These are phyloP conservation scores for Saturnispora saitoi DNA, from an alignment of 805 yeast species.

Conservation along the genomic window DNA sequence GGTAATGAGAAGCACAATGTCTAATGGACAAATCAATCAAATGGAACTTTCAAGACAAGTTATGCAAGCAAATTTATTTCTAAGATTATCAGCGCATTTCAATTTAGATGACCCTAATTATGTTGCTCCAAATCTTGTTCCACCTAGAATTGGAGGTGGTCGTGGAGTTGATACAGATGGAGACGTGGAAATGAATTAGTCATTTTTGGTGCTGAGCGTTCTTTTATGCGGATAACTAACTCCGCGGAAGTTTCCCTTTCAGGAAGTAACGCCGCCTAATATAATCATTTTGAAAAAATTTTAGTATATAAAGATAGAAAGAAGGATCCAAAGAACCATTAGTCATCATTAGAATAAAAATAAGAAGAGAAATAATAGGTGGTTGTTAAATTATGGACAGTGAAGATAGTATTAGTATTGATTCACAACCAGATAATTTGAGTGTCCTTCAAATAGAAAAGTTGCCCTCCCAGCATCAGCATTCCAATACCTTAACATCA, in stretches of 20 bases:
- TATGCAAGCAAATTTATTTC: slow-evolving; percentile 7
- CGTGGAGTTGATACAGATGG: slow-evolving; percentile 43
- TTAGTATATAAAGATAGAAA: not conserved
- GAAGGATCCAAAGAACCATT: not conserved
- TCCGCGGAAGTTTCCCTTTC: not conserved
- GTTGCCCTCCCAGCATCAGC: not conserved
- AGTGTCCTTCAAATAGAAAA: not conserved
- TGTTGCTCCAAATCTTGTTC: slow-evolving; percentile 4
- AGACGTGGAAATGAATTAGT: not conserved
- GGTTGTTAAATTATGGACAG: not conserved
- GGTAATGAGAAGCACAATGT: slow-evolving; percentile 3
- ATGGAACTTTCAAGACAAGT: slow-evolving; percentile 7
- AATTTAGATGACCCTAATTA: slow-evolving; percentile 5
- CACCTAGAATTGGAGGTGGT: slow-evolving; percentile 27
- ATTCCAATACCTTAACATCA: not conserved
- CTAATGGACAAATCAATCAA: slow-evolving; percentile 8
- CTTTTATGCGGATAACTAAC: not conserved
- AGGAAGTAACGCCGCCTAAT: not conserved
- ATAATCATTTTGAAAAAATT: not conserved
- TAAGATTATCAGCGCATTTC: slow-evolving; percentile 7
- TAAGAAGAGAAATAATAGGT: no score
- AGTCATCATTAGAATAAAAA: not conserved
- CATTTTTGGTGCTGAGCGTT: slow-evolving; percentile 1
- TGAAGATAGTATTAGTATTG: not conserved
- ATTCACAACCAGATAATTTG: not conserved